Percentiles rank a stretch among this genome's conserved stretches.
Evolutionary conservation across 345 rosid species (phyloP).

Genomic region (Lepidium aucheri): DNA sequence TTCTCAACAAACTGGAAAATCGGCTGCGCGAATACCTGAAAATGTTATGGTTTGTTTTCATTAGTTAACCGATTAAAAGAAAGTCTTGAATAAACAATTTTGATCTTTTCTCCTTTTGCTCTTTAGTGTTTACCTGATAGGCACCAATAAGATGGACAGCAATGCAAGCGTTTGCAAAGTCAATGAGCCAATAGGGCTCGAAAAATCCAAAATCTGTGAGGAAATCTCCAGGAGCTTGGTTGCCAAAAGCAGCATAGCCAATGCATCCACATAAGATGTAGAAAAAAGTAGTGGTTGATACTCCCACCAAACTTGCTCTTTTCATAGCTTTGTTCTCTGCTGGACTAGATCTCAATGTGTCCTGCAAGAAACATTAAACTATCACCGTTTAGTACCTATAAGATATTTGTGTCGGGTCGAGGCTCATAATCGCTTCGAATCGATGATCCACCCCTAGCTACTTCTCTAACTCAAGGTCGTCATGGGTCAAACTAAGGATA

Average conservation of each 20-base stretch:
- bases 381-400: neutral
- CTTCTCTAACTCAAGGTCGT: neutral
- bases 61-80: neutral
- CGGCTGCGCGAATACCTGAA: constrained; percentile 81
- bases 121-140: constrained; percentile 31
- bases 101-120: neutral
- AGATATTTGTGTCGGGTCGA: neutral
- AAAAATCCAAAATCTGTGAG: too few relatives aligned
- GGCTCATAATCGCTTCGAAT: neutral
- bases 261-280: too few relatives aligned
- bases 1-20: constrained; percentile 62
- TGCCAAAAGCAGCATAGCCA: too few relatives aligned
- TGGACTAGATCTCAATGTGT: constrained; percentile 60
- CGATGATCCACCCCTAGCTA: neutral
- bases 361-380: constrained; percentile 26
- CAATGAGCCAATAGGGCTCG: too few relatives aligned
- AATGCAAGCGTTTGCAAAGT: too few relatives aligned
- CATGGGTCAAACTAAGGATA: neutral
- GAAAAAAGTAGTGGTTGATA: too few relatives aligned
- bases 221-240: too few relatives aligned
- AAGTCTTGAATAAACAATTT: too few relatives aligned
- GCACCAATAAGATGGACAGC: too few relatives aligned
- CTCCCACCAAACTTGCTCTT: constrained; percentile 51
- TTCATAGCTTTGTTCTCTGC: constrained; percentile 71
- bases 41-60: neutral